Evolutionary conservation across 2,329 filamentous ascomycete species (phyloP), one percentile per base, ranked within the genome.

Genomic region (Calonectria hawksworthii): DNA sequence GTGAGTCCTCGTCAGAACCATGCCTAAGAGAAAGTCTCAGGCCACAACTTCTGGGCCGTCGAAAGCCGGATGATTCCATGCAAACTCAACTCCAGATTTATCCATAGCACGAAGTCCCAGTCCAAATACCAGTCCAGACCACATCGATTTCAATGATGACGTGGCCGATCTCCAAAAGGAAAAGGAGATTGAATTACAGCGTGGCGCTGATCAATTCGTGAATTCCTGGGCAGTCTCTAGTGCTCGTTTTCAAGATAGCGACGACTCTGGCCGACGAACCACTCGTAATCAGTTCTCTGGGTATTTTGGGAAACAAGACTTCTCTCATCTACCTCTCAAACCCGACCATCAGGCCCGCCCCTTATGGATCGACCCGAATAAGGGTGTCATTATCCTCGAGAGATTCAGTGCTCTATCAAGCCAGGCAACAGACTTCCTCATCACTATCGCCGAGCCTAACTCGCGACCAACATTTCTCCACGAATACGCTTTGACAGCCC

Each of bases 371-470:
- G 95, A 98, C 82, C 94, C 95, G 1, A 87, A 92, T 50, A 93
- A 93, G 81, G 95, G 94, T 34, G 92, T 93, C 77, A 96, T 98
- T 81, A 95, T 96, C n/a, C 89, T 98, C 52, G 96, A 98, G 87
- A 96, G 94, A 79, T 98, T 98, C 86, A 95, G 93, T 56, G 93
- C 95, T 1, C 87, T 96, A 69, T 95, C 95, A 71, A 89, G 92
- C 61, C 93, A 95, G 80, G 95, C 95, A 0, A 95, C 97, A 82
- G 95, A 97, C 83, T 98, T 98, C 83, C 88, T 98, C 73, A 97
- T 96, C 80, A 98, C 96, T 50, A 95, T 98, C 79, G 95, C 96
- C 73, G 96, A 98, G 86, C 96, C 96, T 28, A 89, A 95, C 73
- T 98, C 95, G 34, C 92, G 96, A 70, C 96, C 96, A 65, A 93